Percentiles rank a stretch among this genome's conserved stretches.
Conservation (phyloP, 768 basidiomycete genomes). For the Macrolepiota albuminosa region DNA sequence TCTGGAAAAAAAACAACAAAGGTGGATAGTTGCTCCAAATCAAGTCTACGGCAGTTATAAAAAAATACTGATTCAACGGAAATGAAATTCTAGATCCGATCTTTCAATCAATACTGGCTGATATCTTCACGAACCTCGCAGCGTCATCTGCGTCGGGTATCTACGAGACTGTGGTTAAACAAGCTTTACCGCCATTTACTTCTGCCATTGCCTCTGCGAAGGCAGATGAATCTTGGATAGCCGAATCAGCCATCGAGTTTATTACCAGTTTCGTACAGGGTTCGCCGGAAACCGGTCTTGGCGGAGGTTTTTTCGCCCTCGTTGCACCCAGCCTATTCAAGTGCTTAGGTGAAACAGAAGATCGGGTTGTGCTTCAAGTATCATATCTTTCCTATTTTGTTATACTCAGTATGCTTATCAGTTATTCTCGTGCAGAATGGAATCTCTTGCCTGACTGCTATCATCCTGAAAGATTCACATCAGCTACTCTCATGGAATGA, state of each 20-base stretch:
- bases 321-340: constrained; percentile 74
- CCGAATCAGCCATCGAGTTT: constrained; percentile 80
- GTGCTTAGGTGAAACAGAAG: constrained; percentile 66
- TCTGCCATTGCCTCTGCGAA: constrained; percentile 55
- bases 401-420: background rate
- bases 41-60: background rate
- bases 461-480: constrained; percentile 82
- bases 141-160: constrained; percentile 52
- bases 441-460: constrained; percentile 71
- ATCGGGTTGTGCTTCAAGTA: constrained; percentile 82
- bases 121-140: constrained; percentile 71
- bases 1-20: constrained; percentile 85
- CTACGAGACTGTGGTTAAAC: constrained; percentile 68
- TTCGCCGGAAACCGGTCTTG: constrained; percentile 57
- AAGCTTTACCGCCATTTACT: constrained; percentile 70
- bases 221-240: constrained; percentile 66
- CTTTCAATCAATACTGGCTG: constrained; percentile 78
- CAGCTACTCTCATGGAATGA: constrained; percentile 80
- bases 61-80: background rate
- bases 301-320: constrained; percentile 73
- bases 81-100: constrained; percentile 61
- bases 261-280: constrained; percentile 68
- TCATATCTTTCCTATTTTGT: background rate
- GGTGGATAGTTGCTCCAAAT: constrained; percentile 38
- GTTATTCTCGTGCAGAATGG: constrained; percentile 54